Percentiles rank a stretch among this genome's conserved stretches.
phyloP scores from a whole-genome alignment of 495 filamentous ascomycete species.

The Alectoria sarmentosa region DNA sequence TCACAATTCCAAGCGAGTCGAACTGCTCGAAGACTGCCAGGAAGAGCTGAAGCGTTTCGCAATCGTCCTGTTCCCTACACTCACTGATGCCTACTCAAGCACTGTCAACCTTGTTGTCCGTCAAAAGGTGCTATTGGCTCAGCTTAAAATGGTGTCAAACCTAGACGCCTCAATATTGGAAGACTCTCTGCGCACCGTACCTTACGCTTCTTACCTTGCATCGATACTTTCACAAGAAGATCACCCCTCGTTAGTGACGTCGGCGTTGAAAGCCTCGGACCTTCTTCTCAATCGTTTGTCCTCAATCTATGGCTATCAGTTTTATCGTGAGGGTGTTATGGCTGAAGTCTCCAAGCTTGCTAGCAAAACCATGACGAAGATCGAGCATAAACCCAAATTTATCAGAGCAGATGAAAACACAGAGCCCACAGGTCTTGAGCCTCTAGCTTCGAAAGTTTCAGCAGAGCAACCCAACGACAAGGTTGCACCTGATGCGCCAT shows the following conservation, averaged over 20 bases:
- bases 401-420: slow-evolving; percentile 5
- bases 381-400: slow-evolving; percentile 26
- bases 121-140: slow-evolving; percentile 92
- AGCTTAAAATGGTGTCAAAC: slow-evolving; percentile 98
- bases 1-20: slow-evolving; percentile 67
- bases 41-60: slow-evolving; percentile 85
- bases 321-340: slow-evolving; percentile 96
- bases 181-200: slow-evolving; percentile 81
- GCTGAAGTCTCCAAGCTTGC: slow-evolving; percentile 80
- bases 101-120: slow-evolving; percentile 96
- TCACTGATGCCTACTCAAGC: slow-evolving; percentile 96
- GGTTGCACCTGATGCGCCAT: slow-evolving; percentile 10
- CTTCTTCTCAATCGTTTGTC: slow-evolving; percentile 76
- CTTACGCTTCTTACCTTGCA: slow-evolving; percentile 95
- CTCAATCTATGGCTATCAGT: slow-evolving; percentile 87
- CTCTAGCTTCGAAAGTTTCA: not conserved
- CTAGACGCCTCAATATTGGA: slow-evolving; percentile 74
- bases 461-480: slow-evolving; percentile 12
- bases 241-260: slow-evolving; percentile 77
- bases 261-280: slow-evolving; percentile 81
- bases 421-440: slow-evolving; percentile 16
- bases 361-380: slow-evolving; percentile 39
- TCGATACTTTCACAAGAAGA: slow-evolving; percentile 96
- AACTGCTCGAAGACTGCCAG: slow-evolving; percentile 72
- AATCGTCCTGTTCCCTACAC: slow-evolving; percentile 87